These are phyloP conservation scores for Coemansia sp. DNA, from an alignment of 192 early-diverging fungal genomes.

Conservation along the genomic window DNA sequence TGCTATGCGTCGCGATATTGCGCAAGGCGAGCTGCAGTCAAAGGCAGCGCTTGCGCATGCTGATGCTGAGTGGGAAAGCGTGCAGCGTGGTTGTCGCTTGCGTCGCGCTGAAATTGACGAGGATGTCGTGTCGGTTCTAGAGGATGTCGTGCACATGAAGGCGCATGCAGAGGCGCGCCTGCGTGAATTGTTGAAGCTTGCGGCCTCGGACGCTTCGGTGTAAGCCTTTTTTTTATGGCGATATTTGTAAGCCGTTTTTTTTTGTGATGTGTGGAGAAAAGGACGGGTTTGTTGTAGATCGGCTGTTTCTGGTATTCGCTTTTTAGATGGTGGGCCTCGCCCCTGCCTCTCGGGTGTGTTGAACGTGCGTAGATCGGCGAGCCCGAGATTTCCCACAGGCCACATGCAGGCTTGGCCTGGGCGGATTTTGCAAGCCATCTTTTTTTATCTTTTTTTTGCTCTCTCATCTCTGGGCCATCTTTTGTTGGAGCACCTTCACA, in stretches of 20 bases:
- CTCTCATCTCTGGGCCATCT: conserved; percentile 10
- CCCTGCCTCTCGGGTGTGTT: not conserved
- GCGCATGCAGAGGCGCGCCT: conserved; percentile 36
- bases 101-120: conserved; percentile 51
- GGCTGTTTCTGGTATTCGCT: not conserved
- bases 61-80: conserved; percentile 55
- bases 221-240: not conserved
- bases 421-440: conserved; percentile 9
- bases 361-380: not conserved
- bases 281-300: not conserved
- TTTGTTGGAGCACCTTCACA: not conserved
- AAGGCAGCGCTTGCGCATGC: conserved; percentile 47
- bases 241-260: not conserved
- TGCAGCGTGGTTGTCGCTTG: conserved; percentile 51
- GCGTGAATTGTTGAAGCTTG: conserved; percentile 47
- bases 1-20: conserved; percentile 48
- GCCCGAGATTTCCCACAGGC: conserved; percentile 12
- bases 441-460: not conserved
- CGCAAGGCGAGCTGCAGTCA: conserved; percentile 52
- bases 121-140: conserved; percentile 45
- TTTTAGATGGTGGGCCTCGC: not conserved
- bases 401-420: conserved; percentile 5
- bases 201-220: conserved; percentile 15
- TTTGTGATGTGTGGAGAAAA: too few species aligned
- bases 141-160: conserved; percentile 49